Base-by-base conservation (phyloP, 257 asterid genomes). In the Phtheirospermum japonicum region DNA sequence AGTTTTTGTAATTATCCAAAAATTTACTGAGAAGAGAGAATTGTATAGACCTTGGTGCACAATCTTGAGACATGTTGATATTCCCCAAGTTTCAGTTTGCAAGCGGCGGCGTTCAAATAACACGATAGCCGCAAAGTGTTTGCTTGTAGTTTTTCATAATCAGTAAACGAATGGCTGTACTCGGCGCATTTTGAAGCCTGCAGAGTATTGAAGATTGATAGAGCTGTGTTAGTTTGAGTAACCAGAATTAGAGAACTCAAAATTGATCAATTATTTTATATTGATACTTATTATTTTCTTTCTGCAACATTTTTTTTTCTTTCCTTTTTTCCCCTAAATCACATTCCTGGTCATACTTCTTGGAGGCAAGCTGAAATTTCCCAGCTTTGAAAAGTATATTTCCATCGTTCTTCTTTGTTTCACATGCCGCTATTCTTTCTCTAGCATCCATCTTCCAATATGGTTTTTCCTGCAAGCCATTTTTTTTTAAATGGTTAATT, bases 91-190 rank as follows among this genome's bases (percentile, higher is more conserved):
- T 75, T 78, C 61, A 85, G 51, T 68, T 75, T 85, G 64, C 94
- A 85, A 2, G 94, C 94, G 0, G 89, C 85, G 23, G 78, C 64
- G 72, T 85, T 85, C 71, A 78, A 68, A 71, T 70, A 71, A 59
- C 94, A 85, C 0, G 77, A 72, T 11, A 63, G 14, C 51, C 68
- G 48, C 48, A 78, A 75, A 32, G 71, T 31, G 19, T 63, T 73
- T 9, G 85, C 84, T 16, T 53, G 39, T 1, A 8, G 4, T 66
- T 69, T 80, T 49, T 82, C 84, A 64, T 76, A 71, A 7, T 66
- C 63, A 20, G 53, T 75, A 59, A 85, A 80, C 13, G 73, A 68
- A 70, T 82, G 89, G 65, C 66, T 73, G 51, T 78, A 82, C 19
- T 82, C 77, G 0, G 82, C 53, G 71, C 66, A 80, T 11, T 42